Conservation (phyloP, 305 asterid genomes). For the Caryopteris hybrid region DNA sequence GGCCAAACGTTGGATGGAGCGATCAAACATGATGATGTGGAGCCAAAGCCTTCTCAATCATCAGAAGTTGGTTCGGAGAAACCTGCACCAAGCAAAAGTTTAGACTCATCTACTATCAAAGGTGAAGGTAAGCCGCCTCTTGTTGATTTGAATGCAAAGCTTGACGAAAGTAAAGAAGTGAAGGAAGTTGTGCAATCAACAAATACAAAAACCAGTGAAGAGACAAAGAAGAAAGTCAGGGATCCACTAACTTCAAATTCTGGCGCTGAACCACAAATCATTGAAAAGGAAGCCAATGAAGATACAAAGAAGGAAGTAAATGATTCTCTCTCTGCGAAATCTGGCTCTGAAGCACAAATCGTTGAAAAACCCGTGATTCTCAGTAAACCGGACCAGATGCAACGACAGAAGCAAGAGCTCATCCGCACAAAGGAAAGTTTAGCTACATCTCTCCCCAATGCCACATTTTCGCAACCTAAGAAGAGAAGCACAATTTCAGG, state of each 20-base stretch:
- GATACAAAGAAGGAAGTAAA: slow-evolving; percentile 21
- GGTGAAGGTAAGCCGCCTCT: slow-evolving; percentile 8
- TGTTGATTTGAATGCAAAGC: slow-evolving; percentile 21
- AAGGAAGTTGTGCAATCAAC: slow-evolving; percentile 33
- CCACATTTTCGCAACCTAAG: slow-evolving; percentile 23
- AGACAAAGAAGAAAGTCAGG: slow-evolving; percentile 24
- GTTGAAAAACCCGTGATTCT: slow-evolving; percentile 19
- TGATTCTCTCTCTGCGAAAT: slow-evolving; percentile 13
- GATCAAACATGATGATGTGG: slow-evolving; percentile 11
- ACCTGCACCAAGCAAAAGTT: slow-evolving; percentile 8
- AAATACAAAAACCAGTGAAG: slow-evolving; percentile 12
- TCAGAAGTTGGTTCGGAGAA: background rate
- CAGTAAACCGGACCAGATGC: slow-evolving; percentile 20
- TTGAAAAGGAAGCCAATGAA: slow-evolving; percentile 22
- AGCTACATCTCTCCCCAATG: slow-evolving; percentile 24
- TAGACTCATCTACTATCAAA: slow-evolving; percentile 11
- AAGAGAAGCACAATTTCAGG: slow-evolving; percentile 17
- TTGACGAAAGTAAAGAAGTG: slow-evolving; percentile 35
- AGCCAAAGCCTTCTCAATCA: background rate
- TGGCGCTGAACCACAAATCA: slow-evolving; percentile 11
- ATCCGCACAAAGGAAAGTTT: slow-evolving; percentile 16
- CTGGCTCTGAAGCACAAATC: slow-evolving; percentile 13
- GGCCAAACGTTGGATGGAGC: slow-evolving; percentile 9
- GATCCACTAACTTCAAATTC: slow-evolving; percentile 16
- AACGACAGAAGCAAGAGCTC: slow-evolving; percentile 19